Conservation (phyloP, 2,329 filamentous ascomycete genomes). For the Verticillium alfalfae region DNA sequence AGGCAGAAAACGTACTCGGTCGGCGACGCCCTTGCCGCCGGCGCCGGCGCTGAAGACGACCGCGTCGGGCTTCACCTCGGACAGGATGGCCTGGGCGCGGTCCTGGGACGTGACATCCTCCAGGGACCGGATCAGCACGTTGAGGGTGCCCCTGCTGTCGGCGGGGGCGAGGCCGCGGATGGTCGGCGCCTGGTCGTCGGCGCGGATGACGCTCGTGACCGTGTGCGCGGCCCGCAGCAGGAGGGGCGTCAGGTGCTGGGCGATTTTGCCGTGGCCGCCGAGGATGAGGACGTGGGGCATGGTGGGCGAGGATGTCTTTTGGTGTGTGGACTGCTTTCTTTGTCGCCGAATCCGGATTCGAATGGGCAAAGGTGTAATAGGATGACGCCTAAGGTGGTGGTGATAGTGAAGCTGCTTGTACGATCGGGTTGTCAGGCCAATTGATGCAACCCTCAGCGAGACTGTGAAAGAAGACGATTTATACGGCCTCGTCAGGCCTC, state of each 20-base stretch:
- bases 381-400: background rate
- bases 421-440: background rate
- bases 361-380: too few species aligned
- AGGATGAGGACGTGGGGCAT: conserved; percentile 60
- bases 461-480: background rate
- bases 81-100: conserved; percentile 58
- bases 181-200: conserved; percentile 58
- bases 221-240: conserved; percentile 70
- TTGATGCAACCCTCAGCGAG: background rate
- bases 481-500: background rate
- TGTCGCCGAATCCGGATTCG: too few species aligned
- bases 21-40: conserved; percentile 52
- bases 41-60: conserved; percentile 64
- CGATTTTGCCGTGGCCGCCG: conserved; percentile 76
- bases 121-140: conserved; percentile 64
- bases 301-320: conserved; percentile 1
- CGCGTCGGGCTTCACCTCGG: conserved; percentile 57
- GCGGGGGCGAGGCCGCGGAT: conserved; percentile 57
- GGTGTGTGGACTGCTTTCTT: background rate
- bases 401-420: background rate
- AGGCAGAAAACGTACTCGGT: conserved; percentile 27
- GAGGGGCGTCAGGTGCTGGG: conserved; percentile 68
- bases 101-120: conserved; percentile 62
- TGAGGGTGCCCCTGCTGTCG: conserved; percentile 53
- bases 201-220: conserved; percentile 73